These are phyloP conservation scores for Russula emetica DNA, from an alignment of 768 basidiomycete genomes.

Conservation along the genomic window DNA sequence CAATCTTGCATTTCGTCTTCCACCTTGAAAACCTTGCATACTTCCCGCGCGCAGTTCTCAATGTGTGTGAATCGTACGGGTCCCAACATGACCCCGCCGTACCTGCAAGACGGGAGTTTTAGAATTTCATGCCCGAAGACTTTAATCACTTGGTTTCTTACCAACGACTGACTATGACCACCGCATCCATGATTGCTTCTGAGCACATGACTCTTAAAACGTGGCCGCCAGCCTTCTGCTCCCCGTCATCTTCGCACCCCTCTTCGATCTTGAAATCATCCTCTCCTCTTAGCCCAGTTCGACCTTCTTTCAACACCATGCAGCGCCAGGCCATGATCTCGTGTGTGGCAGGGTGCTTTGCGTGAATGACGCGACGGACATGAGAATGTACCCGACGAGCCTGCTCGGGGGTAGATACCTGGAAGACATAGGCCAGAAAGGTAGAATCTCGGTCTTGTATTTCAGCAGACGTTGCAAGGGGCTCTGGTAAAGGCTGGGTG, in stretches of 20 bases:
- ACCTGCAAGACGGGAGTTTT: slow-evolving; percentile 43
- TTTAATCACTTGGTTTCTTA: slow-evolving; percentile 33
- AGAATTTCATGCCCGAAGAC: neutral
- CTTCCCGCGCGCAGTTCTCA: slow-evolving; percentile 69
- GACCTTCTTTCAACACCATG: slow-evolving; percentile 64
- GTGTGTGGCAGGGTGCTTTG: slow-evolving; percentile 55
- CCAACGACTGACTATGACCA: slow-evolving; percentile 78
- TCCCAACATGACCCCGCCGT: slow-evolving; percentile 76
- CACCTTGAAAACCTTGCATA: slow-evolving; percentile 62
- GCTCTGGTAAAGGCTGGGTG: slow-evolving; percentile 42
- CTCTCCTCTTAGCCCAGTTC: slow-evolving; percentile 60
- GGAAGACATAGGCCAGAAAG: slow-evolving; percentile 63
- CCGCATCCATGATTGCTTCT: slow-evolving; percentile 70
- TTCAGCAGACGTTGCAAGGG: slow-evolving; percentile 61
- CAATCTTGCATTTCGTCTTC: slow-evolving; percentile 65
- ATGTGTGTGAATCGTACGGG: slow-evolving; percentile 73
- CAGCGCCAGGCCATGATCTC: slow-evolving; percentile 78
- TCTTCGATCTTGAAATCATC: slow-evolving; percentile 69
- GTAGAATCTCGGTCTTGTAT: slow-evolving; percentile 70
- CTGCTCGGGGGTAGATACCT: slow-evolving; percentile 48
- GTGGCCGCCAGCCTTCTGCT: slow-evolving; percentile 62
- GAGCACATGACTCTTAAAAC: slow-evolving; percentile 64
- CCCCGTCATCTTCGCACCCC: slow-evolving; percentile 72
- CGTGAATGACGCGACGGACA: slow-evolving; percentile 55
- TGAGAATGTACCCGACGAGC: slow-evolving; percentile 50